Evolutionary conservation across 2,329 filamentous ascomycete species (phyloP), one percentile per base, ranked within the genome.

Genomic region (Colletotrichum neosansevieriae): DNA sequence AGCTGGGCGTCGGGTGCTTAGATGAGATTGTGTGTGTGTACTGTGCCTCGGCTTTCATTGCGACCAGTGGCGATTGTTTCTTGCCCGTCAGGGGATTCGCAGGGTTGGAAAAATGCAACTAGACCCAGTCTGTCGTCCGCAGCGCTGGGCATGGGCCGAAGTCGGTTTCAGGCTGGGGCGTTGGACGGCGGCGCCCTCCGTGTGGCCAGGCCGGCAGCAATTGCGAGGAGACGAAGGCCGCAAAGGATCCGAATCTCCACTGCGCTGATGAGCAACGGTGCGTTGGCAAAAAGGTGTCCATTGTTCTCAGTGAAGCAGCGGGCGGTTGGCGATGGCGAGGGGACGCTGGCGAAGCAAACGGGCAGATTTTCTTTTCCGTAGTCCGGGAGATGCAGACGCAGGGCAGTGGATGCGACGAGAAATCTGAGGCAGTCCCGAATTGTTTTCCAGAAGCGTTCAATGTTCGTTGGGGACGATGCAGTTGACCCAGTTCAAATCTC

Each of bases 381-480:
- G 47, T 42, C 51, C 34, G 45, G 62, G 36, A 32, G 21, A 15
- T 36, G 47, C 34, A 40, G 45, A 59, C 47, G 44, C 56, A 54
- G 17, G 54, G 34, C 50, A 42, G 49, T 42, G 63, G 57, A 66
- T 58, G 63, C 50, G 17, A 24, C 32, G 40, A 65, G 19, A 44
- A 36, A 51, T 49, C 24, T 42, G 62, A 53, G 21, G 54, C 24
- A 58, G 13, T 21, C 50, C 65, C 65, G 65, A 64, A 34, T 44
- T 67, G 65, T 34, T 51, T 67, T 67, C 60, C 65, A 67, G 65
- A 67, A 64, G 60, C 47, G 65, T 67, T 36, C 19, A 29, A 24
- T 58, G 51, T 34, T 59, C 21, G 21, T 21, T 21, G 21, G 21
- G 21, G 21, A 21, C 4, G 21, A 3, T 21, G 53, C 50, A 49